phyloP scores from a whole-genome alignment of 2,329 filamentous ascomycete species.

The Aspergillus amoenus region DNA sequence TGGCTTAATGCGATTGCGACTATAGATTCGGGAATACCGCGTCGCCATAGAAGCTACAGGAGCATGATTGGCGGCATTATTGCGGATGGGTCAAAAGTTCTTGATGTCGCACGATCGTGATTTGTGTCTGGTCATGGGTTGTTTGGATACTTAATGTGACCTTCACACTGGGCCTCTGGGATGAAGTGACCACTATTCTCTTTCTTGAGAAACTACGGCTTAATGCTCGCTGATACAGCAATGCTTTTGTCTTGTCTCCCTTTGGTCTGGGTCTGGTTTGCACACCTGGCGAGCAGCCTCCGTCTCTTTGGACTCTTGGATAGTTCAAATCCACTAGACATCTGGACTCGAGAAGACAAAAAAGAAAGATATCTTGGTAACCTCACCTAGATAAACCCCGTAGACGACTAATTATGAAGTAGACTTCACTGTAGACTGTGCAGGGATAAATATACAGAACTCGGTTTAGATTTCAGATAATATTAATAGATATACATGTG shows the following conservation, averaged over 20 bases:
- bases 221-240: conserved; percentile 6
- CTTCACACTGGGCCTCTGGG: conserved; percentile 1
- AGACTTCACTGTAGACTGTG: not conserved
- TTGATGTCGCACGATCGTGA: conserved; percentile 16
- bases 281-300: not conserved
- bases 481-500: not conserved
- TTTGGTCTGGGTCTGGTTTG: not conserved
- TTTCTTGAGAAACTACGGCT: conserved; percentile 2
- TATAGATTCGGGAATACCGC: conserved; percentile 23
- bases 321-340: conserved; percentile 6
- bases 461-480: not conserved
- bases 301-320: conserved; percentile 2
- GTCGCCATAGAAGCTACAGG: conserved; percentile 25
- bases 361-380: conserved; percentile 3
- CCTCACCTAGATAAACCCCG: not conserved
- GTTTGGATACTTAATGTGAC: conserved; percentile 2
- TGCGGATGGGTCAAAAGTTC: conserved; percentile 20
- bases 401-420: not conserved
- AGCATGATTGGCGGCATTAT: conserved; percentile 17
- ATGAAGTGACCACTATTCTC: conserved; percentile 1
- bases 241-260: not conserved
- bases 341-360: conserved; percentile 1
- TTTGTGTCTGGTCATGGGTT: conserved; percentile 11
- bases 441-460: not conserved
- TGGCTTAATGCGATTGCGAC: conserved; percentile 18